Evolutionary conservation across 192 early-diverging fungal species (phyloP).

Genomic region (Phlyctochytrium planicorne): DNA sequence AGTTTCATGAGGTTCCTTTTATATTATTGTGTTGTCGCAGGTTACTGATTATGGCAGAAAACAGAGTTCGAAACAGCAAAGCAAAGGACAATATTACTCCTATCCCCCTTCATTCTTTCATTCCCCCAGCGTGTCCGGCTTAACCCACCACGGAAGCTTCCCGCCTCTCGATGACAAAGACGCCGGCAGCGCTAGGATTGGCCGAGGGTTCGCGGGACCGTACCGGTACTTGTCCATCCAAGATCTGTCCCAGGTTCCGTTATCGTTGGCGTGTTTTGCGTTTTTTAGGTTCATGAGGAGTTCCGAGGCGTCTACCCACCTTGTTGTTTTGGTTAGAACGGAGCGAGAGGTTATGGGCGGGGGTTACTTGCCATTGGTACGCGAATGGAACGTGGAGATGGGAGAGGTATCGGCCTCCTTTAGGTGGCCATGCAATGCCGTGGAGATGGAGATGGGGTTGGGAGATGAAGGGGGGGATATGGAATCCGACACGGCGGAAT

Average conservation of each 20-base stretch:
- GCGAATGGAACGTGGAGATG: neutral
- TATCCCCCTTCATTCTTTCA: too few relatives aligned
- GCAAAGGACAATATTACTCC: too few relatives aligned
- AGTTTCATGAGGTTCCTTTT: too few relatives aligned
- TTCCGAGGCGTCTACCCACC: neutral
- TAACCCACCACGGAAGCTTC: too few relatives aligned
- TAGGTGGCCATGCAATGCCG: neutral
- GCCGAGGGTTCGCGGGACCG: neutral
- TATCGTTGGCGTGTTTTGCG: neutral
- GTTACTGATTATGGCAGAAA: too few relatives aligned
- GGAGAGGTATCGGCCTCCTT: neutral
- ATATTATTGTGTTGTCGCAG: too few relatives aligned
- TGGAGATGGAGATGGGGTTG: neutral
- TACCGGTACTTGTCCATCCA: slow-evolving; percentile 2
- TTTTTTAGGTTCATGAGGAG: neutral
- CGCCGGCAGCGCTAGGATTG: too few relatives aligned
- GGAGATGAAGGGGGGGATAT: neutral
- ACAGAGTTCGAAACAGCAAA: too few relatives aligned
- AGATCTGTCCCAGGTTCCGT: neutral
- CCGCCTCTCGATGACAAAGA: too few relatives aligned
- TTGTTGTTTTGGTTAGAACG: neutral
- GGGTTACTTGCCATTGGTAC: neutral
- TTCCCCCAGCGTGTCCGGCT: too few relatives aligned
- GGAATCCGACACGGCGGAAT: neutral
- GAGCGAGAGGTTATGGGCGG: neutral